A percentile compares a stretch with the other conserved stretches of the same genome.
Evolutionary conservation across 176 grass and related monocot species (phyloP).

Genomic region (Thalia dealbata): DNA sequence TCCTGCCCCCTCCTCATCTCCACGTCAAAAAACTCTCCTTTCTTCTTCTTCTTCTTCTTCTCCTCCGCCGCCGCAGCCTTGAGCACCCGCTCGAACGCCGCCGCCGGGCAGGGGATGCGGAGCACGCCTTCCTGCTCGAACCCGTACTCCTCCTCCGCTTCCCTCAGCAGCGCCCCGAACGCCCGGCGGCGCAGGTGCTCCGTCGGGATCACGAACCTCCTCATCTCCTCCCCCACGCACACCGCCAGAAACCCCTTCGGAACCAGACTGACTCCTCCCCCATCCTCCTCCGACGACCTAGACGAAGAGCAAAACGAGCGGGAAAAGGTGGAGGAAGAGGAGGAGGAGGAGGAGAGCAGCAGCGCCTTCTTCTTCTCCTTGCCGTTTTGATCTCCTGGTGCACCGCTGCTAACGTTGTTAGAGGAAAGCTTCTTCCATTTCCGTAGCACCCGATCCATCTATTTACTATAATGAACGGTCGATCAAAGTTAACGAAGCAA

Average conservation of each 20-base stretch:
- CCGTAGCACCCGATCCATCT: constrained; percentile 71
- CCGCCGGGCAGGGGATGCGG: constrained; percentile 74
- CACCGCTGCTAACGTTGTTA: neutral
- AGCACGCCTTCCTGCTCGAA: constrained; percentile 75
- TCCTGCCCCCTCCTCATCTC: constrained; percentile 53
- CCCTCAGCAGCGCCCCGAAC: constrained; percentile 60
- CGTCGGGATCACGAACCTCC: constrained; percentile 87
- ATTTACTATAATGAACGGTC: no score
- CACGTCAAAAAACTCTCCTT: constrained; percentile 32
- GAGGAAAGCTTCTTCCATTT: constrained; percentile 67
- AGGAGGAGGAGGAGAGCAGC: constrained; percentile 27
- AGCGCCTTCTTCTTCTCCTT: constrained; percentile 21
- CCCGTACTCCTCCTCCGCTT: constrained; percentile 89
- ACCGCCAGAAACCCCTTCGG: constrained; percentile 74
- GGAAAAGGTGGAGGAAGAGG: constrained; percentile 13
- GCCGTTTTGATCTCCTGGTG: constrained; percentile 16
- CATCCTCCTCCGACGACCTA: no score
- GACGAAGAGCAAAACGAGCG: neutral
- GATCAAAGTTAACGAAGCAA: no score
- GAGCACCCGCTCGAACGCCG: constrained; percentile 50
- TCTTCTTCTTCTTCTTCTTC: constrained; percentile 47
- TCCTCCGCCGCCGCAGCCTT: no score
- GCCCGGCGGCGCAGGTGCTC: constrained; percentile 65
- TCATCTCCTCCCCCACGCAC: constrained; percentile 81
- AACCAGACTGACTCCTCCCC: neutral